Evolutionary conservation across 1,139 yeast genomes (phyloP).

Genomic region (Magnusiomyces tetraspermus): DNA sequence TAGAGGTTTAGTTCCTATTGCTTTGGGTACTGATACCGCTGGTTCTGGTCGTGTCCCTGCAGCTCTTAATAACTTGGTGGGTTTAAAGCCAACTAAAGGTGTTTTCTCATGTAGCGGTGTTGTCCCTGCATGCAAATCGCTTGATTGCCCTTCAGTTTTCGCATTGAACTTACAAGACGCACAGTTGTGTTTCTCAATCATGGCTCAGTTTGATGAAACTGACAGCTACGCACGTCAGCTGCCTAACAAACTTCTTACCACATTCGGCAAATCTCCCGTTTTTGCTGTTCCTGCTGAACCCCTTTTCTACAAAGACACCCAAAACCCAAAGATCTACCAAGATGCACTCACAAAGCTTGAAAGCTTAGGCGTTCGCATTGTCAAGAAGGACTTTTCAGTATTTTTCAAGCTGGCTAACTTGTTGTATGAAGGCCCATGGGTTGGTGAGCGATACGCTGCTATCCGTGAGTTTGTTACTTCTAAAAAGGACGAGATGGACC

Average conservation of each 20-base stretch:
- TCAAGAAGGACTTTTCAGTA: conserved; percentile 60
- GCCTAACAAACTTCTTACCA: conserved; percentile 55
- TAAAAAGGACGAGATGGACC: conserved; percentile 63
- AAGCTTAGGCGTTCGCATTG: conserved; percentile 47
- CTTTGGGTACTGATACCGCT: conserved; percentile 97
- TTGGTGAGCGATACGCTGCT: conserved; percentile 86
- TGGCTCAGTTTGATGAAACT: conserved; percentile 65
- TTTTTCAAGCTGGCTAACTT: conserved; percentile 76
- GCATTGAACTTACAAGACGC: conserved; percentile 74
- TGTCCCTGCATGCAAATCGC: conserved; percentile 93
- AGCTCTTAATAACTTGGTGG: conserved; percentile 82
- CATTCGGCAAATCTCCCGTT: conserved; percentile 50
- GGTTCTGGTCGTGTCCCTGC: conserved; percentile 98
- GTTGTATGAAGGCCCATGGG: conserved; percentile 98
- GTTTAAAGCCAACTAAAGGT: conserved; percentile 88
- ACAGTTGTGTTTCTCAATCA: conserved; percentile 56
- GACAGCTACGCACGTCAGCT: conserved; percentile 74
- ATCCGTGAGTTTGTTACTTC: conserved; percentile 62
- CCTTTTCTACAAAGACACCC: conserved; percentile 70
- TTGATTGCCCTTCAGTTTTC: conserved; percentile 86
- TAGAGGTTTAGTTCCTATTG: conserved; percentile 75
- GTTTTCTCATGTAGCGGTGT: conserved; percentile 78
- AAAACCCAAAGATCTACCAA: conserved; percentile 61
- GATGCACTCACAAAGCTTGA: conserved; percentile 52
- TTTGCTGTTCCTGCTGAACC: conserved; percentile 68